A percentile compares a stretch with the other conserved stretches of the same genome.
phyloP scores from a whole-genome alignment of 2,329 filamentous ascomycete species.

The Pestalotiopsis sp. region DNA sequence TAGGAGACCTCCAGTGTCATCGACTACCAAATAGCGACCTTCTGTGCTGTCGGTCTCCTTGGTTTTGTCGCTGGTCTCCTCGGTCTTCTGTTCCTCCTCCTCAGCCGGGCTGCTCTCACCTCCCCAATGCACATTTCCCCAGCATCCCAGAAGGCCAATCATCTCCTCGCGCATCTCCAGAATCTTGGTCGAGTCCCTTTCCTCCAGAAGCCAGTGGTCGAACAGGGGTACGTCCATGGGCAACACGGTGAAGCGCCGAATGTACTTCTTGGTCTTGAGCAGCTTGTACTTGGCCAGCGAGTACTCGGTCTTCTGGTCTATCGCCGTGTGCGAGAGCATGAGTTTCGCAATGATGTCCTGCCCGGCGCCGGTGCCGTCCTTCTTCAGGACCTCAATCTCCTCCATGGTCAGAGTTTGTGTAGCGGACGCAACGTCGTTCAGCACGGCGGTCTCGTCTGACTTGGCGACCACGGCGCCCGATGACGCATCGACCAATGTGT shows the following conservation, averaged over 20 bases:
- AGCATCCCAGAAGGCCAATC: slow-evolving; percentile 79
- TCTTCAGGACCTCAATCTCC: slow-evolving; percentile 75
- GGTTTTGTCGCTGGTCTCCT: slow-evolving; percentile 27
- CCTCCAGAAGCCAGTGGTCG: slow-evolving; percentile 74
- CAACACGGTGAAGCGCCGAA: slow-evolving; percentile 82
- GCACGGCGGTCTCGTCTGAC: slow-evolving; percentile 55
- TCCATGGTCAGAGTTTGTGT: slow-evolving; percentile 73
- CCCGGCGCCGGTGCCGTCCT: slow-evolving; percentile 74
- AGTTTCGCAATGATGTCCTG: slow-evolving; percentile 93
- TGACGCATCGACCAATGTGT: slow-evolving; percentile 45
- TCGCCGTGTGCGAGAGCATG: slow-evolving; percentile 81
- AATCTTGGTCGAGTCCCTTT: slow-evolving; percentile 78
- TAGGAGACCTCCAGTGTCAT: slow-evolving; percentile 83
- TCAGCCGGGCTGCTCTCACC: slow-evolving; percentile 35
- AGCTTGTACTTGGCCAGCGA: slow-evolving; percentile 95
- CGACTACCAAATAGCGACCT: slow-evolving; percentile 78
- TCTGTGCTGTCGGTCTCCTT: slow-evolving; percentile 28
- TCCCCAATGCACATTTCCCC: slow-evolving; percentile 86
- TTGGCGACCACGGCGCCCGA: slow-evolving; percentile 53
- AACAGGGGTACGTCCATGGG: slow-evolving; percentile 80
- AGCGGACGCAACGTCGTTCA: slow-evolving; percentile 59
- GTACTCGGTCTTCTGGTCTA: slow-evolving; percentile 94
- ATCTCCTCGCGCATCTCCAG: slow-evolving; percentile 87
- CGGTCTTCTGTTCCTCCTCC: slow-evolving; percentile 11
- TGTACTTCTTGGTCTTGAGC: slow-evolving; percentile 90